Base-by-base conservation (phyloP, 2,329 filamentous ascomycete species). In the Diaporthe batatas region DNA sequence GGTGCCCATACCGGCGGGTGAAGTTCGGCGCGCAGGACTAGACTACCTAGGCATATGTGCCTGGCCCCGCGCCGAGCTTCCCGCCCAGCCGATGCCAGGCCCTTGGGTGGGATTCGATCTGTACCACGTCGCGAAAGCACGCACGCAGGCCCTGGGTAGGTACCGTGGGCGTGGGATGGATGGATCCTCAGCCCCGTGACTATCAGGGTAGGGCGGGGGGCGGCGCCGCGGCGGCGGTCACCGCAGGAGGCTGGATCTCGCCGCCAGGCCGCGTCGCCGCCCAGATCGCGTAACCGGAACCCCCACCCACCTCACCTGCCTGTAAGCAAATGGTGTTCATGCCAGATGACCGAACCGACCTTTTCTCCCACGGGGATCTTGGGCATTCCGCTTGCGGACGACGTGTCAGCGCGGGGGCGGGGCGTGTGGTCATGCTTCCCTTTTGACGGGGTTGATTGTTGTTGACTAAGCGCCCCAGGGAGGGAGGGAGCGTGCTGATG, bases 211-310 rank as follows among this genome's bases (percentile, higher is more conserved):
- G 39, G 39, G 39, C 39, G 16, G 57, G 54, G 54, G 57, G 54
- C 54, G 23, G 34, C 51, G 36, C 16, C 51, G n/a, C 36, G 32
- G 23, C 54, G 29, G 32, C 16, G 55, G 29, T 29, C 54, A 59
- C 14, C 39, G 5, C 39, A 42, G 39, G 44, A 29, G 59, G 54
- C 29, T 29, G 29, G 32, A 59, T 70, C 54, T 59, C 68, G 55
- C 42, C 29, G 34, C 12, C n/a, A n/a, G n/a, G n/a, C n/a, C n/a
- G n/a, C n/a, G n/a, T n/a, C 29, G 29, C 29, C 29, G n/a, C 29
- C 42, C 47, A 68, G 65, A 68, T 59, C 68, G 34, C 53, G 54
- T 70, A 44, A 59, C 29, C n/a, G 44, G 21, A 53, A 59, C 55
- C 68, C 42, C 29, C 54, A 53, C 55, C 42, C n/a, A n/a, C n/a